phyloP scores from a whole-genome alignment of 2,329 filamentous ascomycete genomes.

The Cryphonectria nitschkei region DNA sequence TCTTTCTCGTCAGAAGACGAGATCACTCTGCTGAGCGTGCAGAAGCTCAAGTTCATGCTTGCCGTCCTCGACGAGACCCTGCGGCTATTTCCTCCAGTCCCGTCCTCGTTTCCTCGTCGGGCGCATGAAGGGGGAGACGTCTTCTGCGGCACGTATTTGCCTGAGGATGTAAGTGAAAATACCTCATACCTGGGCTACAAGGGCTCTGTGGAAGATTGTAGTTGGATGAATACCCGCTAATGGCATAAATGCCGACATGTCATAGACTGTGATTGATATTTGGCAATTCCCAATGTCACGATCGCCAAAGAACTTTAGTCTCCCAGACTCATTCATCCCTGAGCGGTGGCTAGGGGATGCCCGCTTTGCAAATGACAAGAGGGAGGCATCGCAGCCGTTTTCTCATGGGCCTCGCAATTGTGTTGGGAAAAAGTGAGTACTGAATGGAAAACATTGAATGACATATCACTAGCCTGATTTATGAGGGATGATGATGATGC shows the following conservation, averaged over 20 bases:
- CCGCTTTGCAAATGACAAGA: constrained; percentile 43
- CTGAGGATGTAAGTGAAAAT: constrained; percentile 37
- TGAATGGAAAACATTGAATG: neutral
- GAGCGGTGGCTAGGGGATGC: constrained; percentile 48
- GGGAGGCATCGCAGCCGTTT: constrained; percentile 48
- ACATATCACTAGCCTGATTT: neutral
- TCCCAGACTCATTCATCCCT: constrained; percentile 49
- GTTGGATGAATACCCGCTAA: neutral
- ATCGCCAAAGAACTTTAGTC: constrained; percentile 45
- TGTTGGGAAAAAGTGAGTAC: constrained; percentile 50
- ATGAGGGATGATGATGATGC: too few species aligned
- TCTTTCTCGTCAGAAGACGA: constrained; percentile 41
- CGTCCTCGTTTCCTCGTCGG: constrained; percentile 32
- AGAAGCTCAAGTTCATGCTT: constrained; percentile 36
- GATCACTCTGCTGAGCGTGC: constrained; percentile 35
- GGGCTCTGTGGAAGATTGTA: neutral
- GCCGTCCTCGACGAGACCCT: constrained; percentile 39
- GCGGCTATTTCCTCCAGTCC: constrained; percentile 36
- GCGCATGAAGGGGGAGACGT: constrained; percentile 35
- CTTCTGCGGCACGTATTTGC: constrained; percentile 38
- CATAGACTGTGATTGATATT: constrained; percentile 47
- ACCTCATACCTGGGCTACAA: neutral
- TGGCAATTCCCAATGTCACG: constrained; percentile 47
- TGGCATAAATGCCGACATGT: neutral
- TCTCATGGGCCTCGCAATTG: constrained; percentile 50